A percentile compares a stretch with the other conserved stretches of the same genome.
phyloP scores from a whole-genome alignment of 139 green algal genomes.

The Deuterostichococcus epilithicus region DNA sequence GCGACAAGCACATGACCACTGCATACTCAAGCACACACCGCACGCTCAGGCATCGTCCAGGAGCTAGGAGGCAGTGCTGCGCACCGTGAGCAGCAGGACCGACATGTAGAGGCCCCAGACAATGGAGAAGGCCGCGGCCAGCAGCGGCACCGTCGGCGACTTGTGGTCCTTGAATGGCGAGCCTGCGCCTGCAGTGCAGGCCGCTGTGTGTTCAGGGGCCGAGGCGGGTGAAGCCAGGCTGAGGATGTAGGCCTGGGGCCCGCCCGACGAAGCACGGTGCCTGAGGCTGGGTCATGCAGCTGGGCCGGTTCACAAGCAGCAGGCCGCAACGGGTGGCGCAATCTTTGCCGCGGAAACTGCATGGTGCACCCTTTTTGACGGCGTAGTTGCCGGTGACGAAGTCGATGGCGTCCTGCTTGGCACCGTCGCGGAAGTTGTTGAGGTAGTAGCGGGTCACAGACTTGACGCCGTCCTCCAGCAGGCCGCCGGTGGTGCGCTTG shows the following conservation, averaged over 20 bases:
- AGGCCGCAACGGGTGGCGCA: neutral
- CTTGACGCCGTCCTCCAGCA: slow-evolving; percentile 85
- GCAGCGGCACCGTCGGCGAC: slow-evolving; percentile 15
- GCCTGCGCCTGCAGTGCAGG: neutral
- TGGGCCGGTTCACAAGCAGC: neutral
- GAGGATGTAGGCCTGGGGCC: too few species aligned
- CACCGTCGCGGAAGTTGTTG: slow-evolving; percentile 88
- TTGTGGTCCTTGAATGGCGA: neutral
- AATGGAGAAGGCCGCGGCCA: slow-evolving; percentile 1
- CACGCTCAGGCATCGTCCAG: too few species aligned
- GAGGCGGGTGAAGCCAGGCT: too few species aligned
- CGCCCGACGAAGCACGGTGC: neutral
- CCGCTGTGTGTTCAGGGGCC: too few species aligned
- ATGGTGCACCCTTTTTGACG: slow-evolving; percentile 7
- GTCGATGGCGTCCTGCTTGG: slow-evolving; percentile 86
- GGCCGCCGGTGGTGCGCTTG: slow-evolving; percentile 68
- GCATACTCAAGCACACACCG: too few species aligned
- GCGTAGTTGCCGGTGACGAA: slow-evolving; percentile 61
- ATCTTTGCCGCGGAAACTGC: neutral
- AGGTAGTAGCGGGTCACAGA: slow-evolving; percentile 72
- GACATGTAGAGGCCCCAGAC: neutral
- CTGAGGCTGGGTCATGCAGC: neutral
- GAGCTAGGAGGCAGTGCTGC: neutral
- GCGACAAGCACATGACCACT: too few species aligned
- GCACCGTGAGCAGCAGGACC: neutral